A percentile compares a stretch with the other conserved stretches of the same genome.
Conservation (phyloP, 78 protist genomes). For the Guillardia theta region DNA sequence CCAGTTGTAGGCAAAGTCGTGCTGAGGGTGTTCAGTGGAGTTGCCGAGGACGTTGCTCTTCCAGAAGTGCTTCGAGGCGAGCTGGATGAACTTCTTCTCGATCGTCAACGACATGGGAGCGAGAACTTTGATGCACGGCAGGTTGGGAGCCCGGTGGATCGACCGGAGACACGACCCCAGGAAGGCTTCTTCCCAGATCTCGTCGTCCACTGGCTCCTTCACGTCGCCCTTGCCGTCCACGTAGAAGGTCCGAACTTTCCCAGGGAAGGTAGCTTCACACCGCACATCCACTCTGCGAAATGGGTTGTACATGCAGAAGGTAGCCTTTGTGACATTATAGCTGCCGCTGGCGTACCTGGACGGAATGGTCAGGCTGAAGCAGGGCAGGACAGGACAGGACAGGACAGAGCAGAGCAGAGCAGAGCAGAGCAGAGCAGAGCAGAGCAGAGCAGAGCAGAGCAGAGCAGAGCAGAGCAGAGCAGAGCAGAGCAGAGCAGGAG, state of each 20-base stretch:
- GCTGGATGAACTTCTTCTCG: neutral
- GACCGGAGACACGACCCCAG: neutral
- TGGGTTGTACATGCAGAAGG: constrained; percentile 2
- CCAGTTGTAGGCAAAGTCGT: neutral
- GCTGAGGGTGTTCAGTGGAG: neutral
- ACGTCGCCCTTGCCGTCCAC: neutral
- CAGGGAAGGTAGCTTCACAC: constrained; percentile 10
- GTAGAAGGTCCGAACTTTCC: neutral
- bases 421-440: neutral
- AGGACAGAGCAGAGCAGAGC: neutral
- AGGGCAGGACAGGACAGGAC: neutral
- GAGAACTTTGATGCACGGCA: neutral
- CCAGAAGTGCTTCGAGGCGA: neutral
- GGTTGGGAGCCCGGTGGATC: neutral
- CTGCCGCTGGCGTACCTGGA: neutral
- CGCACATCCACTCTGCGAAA: neutral
- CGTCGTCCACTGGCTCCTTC: neutral
- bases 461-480: neutral
- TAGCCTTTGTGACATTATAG: neutral
- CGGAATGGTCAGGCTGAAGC: neutral
- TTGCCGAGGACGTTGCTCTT: neutral
- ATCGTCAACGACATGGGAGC: neutral
- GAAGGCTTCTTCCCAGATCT: constrained; percentile 25
- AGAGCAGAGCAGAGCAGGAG: neutral
- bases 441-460: neutral